A percentile compares a stretch with the other conserved stretches of the same genome.
These are phyloP conservation scores for Malassezia sp. DNA, from an alignment of 1,284 basidiomycete species.

Conservation along the genomic window DNA sequence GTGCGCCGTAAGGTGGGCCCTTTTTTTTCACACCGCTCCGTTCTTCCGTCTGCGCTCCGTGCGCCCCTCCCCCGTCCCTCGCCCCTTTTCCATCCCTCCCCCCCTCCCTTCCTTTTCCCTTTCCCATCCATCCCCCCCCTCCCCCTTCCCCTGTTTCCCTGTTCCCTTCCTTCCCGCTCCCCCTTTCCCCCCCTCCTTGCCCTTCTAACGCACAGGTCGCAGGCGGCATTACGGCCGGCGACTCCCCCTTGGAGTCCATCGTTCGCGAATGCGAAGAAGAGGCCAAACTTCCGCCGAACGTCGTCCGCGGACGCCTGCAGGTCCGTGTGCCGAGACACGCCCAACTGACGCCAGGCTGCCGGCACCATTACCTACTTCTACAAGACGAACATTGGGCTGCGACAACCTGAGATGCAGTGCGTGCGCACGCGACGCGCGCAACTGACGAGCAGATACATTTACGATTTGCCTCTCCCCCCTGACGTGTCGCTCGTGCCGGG, in stretches of 20 bases:
- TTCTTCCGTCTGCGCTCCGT: too few species aligned
- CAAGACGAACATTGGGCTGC: conserved; percentile 53
- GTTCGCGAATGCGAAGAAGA: conserved; percentile 90
- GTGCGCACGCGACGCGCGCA: conserved; percentile 9
- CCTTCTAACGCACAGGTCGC: too few species aligned
- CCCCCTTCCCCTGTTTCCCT: too few species aligned
- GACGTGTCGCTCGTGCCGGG: conserved; percentile 59
- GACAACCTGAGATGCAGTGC: conserved; percentile 42
- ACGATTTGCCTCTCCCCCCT: conserved; percentile 33
- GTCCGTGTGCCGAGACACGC: conserved; percentile 55
- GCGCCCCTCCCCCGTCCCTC: too few species aligned
- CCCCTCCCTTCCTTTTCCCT: too few species aligned
- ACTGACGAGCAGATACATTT: conserved; percentile 42
- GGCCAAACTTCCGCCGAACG: conserved; percentile 60
- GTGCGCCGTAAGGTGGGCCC: too few species aligned
- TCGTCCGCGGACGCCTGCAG: conserved; percentile 56
- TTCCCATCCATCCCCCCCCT: too few species aligned
- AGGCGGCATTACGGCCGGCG: conserved; percentile 58
- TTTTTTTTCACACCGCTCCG: too few species aligned
- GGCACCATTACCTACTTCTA: conserved; percentile 50
- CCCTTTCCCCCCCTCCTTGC: too few species aligned
- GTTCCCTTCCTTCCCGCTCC: too few species aligned
- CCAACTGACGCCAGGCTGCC: conserved; percentile 50
- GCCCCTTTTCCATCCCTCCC: too few species aligned
- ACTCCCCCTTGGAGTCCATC: conserved; percentile 61